Base-by-base conservation (phyloP, 2,329 filamentous ascomycete species). In the Proliferodiscus dingleyae region DNA sequence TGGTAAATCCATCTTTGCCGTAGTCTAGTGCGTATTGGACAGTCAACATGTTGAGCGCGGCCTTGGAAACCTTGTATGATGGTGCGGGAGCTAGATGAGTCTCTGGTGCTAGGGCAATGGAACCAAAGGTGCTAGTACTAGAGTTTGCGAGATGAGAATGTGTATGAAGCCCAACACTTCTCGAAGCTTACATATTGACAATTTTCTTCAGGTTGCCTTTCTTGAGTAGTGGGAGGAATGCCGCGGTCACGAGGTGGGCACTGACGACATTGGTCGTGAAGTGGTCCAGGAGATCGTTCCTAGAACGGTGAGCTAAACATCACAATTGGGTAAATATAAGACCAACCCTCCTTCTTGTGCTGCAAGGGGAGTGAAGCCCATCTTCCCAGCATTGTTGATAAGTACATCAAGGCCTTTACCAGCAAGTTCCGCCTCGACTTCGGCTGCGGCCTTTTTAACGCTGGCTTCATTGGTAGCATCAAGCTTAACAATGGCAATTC, bases 1-100 rank as follows among this genome's bases (percentile, higher is more conserved):
- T 59, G 0, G 63, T 69, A 48, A 73, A 73, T 1, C 69, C 70
- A 21, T 69, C 61, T 5, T 64, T 49, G 2, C 50, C 62, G 34
- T 65, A 65, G 0, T 61, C 55, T 5, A 61, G 41, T 0, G 69
- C 64, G 37, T 68, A 73, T 48, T 71, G 70, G 0, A 68, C 62
- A 1, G 70, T 75, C 28, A 76, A 53, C 60, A 69, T 68, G 47
- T 73, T 72, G 49, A 74, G 45, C 0, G 71, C 71, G 0, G 72
- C 66, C 50, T 75, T 76, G 13, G 68, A 66, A 51, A 74, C 64
- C 48, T 71, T 66, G 62, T 70, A 70, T 1, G 66, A 63, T 1
- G 68, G 68, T 0, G 50, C 34, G 0, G 63, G 61, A 11, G 57
- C 71, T 54, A 2, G 67, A 64, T 7, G 73, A 47, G 24, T 73